Evolutionary conservation across 2,329 filamentous ascomycete genomes (phyloP), one percentile per base, ranked within the genome.

Genomic region (Macrophomina tecta): DNA sequence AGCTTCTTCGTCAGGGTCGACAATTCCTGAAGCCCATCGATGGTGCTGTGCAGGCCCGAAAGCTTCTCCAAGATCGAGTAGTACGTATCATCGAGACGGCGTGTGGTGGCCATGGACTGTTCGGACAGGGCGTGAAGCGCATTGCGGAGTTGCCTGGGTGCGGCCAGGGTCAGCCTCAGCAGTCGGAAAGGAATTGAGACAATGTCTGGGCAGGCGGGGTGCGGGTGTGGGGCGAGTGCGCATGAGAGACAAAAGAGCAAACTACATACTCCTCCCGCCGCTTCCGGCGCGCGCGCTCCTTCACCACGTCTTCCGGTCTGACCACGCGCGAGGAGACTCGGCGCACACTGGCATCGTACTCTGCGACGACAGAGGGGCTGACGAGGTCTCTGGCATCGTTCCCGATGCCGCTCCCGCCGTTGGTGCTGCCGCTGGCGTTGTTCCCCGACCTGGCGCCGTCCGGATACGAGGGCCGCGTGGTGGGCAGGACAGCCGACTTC

Each of bases 11-110:
- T 89, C 72, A 86, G 82, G 36, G 81, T 81, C 0, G 89, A 87
- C n/a, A 94, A 83, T 70, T 90, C 87, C 72, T 88, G 89, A 34
- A 94, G 81, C 2, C 85, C 85, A 5, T 82, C 76, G 46, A 93
- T 85, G 0, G 88, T 92, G 70, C 82, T 85, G 64, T 90, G 89
- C 45, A 94, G 81, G 0, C 83, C 77, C 60, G 84, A 85, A 58
- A 91, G 83, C 73, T 90, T 91, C 74, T 92, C 89, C 36, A 93
- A 82, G 9, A 93, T 85, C 0, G 87, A 86, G 70, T 91, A 91
- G 79, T 93, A 94, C 3, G 89, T 89, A 67, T 90, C 87, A 75
- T 94, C 91, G 49, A 94, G 85, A 40, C 85, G 85, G 68, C 85
- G 83, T 16, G 89, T 91, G 30, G 89, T 87, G 28, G 83, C 79